Conservation (phyloP, 176 grass and related monocot species). For the Themeda triandra region DNA sequence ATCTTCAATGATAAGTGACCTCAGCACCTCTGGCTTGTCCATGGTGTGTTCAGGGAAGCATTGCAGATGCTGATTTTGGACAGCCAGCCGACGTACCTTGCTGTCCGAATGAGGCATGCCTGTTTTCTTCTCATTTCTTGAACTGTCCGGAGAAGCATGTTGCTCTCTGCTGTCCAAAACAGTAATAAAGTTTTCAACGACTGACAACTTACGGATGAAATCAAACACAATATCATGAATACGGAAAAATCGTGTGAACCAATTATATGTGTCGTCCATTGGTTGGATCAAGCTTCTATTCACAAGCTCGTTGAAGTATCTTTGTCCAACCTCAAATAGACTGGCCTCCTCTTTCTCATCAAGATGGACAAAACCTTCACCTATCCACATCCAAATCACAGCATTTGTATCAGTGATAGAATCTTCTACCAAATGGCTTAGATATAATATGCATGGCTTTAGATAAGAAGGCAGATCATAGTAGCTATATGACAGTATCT, state of each 20-base stretch:
- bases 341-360: not conserved
- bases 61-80: not conserved
- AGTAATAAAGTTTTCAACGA: not conserved
- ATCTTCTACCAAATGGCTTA: too few species aligned
- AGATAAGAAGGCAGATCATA: too few species aligned
- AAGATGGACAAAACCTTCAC: too few species aligned
- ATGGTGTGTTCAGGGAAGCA: not conserved
- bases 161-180: not conserved
- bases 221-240: slow-evolving; percentile 1
- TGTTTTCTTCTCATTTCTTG: too few species aligned
- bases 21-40: not conserved
- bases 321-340: not conserved
- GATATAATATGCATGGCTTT: too few species aligned
- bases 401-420: too few species aligned
- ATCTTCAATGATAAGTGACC: not conserved
- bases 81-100: not conserved
- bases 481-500: too few species aligned
- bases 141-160: not conserved
- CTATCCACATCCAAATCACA: too few species aligned
- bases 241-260: not conserved
- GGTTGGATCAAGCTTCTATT: not conserved
- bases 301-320: not conserved
- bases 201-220: not conserved
- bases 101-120: too few species aligned
- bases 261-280: too few species aligned